A percentile compares a stretch with the other conserved stretches of the same genome.
Evolutionary conservation across 2,329 filamentous ascomycete species (phyloP).

Genomic region (Hypomyces rosellus): DNA sequence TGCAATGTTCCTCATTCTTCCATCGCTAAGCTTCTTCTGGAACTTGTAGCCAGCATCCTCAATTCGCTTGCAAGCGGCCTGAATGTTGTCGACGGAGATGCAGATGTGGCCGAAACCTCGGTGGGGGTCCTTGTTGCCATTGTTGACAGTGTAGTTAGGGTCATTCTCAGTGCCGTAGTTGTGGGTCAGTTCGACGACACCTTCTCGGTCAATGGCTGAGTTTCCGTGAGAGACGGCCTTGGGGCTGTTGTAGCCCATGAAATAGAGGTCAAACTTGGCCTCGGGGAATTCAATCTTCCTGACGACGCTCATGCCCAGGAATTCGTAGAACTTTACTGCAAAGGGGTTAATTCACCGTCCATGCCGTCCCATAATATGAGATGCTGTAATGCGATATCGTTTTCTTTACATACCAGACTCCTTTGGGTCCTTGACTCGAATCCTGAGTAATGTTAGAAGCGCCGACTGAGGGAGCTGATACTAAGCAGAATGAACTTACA

Average conservation of each 20-base stretch:
- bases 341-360: conserved; percentile 3
- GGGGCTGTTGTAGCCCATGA: conserved; percentile 80
- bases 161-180: conserved; percentile 88
- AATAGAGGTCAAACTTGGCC: conserved; percentile 91
- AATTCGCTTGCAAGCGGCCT: conserved; percentile 82
- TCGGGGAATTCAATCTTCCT: conserved; percentile 78
- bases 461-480: neutral
- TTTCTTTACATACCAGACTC: conserved; percentile 50
- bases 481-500: conserved; percentile 46
- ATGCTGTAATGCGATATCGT: neutral
- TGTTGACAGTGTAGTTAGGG: conserved; percentile 70
- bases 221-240: conserved; percentile 67
- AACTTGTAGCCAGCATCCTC: conserved; percentile 89
- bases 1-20: conserved; percentile 79
- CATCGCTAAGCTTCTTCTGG: conserved; percentile 90
- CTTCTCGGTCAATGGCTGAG: conserved; percentile 73
- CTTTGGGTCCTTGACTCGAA: conserved; percentile 92
- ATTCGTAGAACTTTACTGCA: conserved; percentile 84
- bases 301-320: conserved; percentile 79
- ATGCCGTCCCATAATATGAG: neutral
- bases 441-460: conserved; percentile 43
- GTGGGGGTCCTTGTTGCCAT: conserved; percentile 85
- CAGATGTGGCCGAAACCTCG: conserved; percentile 83
- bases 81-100: conserved; percentile 75
- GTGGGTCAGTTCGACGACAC: conserved; percentile 78